Evolutionary conservation across 345 rosid species (phyloP), one percentile per base, ranked within the genome.

Genomic region (Eutrema heterophyllum): DNA sequence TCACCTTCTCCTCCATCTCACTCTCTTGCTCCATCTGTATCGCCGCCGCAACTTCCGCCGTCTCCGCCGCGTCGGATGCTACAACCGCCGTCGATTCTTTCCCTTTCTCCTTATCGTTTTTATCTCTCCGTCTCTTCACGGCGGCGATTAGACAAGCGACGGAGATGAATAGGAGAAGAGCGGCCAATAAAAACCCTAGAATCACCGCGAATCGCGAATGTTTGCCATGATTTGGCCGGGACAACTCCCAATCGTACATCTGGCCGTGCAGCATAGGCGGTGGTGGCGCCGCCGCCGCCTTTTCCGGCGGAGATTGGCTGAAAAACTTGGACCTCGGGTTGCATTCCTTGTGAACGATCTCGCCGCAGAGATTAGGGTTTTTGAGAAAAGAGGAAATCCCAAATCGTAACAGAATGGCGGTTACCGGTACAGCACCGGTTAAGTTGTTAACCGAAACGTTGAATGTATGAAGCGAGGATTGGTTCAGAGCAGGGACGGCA

Each of bases 321-420:
- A 94, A 94, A 76, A 94, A 94, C 3, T 86, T 89, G 2, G 96
- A 71, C 36, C 84, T 62, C 0, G 86, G 89, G 41, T 35, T 78
- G 80, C 97, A 89, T 72, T 89, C 95, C 58, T 83, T 91, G 84
- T 88, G 84, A 13, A 94, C 74, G 41, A 94, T 94, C 90, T 88
- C 91, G 33, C 97, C 98, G 74, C 97, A 94, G 30, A 94, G 92
- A 45, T 81, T 78, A 4, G 95, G 96, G 81, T 91, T 91, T 63
- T 68, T 61, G 11, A 76, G 74, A 69, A 89, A 94, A 3, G 96
- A 87, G 0, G 90, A 84, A 46, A 76, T 55, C 0, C 79, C 86
- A 79, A 93, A 91, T 10, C 89, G 87, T 45, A 80, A 64, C 9
- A 93, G 70, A 9, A 79, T 80, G 0, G 87, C 41, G 1, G 96